Base-by-base conservation (phyloP, 306 rosid species). In the Prosopis cineraria region DNA sequence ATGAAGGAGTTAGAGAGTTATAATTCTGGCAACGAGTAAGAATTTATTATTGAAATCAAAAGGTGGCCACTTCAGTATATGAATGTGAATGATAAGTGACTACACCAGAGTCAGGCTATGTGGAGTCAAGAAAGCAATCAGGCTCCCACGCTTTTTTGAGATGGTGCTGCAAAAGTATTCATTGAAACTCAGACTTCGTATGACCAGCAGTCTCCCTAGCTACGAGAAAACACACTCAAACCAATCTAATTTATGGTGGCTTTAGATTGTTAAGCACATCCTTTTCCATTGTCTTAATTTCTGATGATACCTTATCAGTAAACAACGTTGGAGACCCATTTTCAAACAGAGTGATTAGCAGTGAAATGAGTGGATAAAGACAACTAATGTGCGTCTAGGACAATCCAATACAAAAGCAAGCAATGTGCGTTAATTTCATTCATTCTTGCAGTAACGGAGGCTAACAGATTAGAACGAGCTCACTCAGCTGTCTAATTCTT, bases 71-170 rank as follows among this genome's bases (percentile, higher is more conserved):
- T 45, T 63, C 14, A 30, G 6, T 30, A 34, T n/a, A 47, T 76
- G 37, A 20, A 65, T 33, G 45, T n/a, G 64, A 48, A 76, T 31
- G 72, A 47, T 10, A 34, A 34, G 64, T 36, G 65, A 76, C 73
- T 65, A 48, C 65, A 20, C 73, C 17, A 44, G 16, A 64, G 58
- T 47, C 20, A 40, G 37, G 68, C 68, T 31, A 44, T 14, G 25
- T 31, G 50, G 40, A 33, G 85, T 78, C 81, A 68, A 84, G 84
- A 83, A 78, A 80, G 84, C 84, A 81, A 71, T 29, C 10, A 64
- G 56, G 59, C 62, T 78, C 76, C 78, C 27, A 11, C 64, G 44
- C 72, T 71, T 75, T 78, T 12, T 39, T 17, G 62, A 70, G 30
- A 48, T 24, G 79, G 41, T 40, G 63, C 74, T 69, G 52, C 34